Evolutionary conservation across 179 eudicot species (phyloP), one percentile per base, ranked within the genome.

Genomic region (Spergularia azorica): DNA sequence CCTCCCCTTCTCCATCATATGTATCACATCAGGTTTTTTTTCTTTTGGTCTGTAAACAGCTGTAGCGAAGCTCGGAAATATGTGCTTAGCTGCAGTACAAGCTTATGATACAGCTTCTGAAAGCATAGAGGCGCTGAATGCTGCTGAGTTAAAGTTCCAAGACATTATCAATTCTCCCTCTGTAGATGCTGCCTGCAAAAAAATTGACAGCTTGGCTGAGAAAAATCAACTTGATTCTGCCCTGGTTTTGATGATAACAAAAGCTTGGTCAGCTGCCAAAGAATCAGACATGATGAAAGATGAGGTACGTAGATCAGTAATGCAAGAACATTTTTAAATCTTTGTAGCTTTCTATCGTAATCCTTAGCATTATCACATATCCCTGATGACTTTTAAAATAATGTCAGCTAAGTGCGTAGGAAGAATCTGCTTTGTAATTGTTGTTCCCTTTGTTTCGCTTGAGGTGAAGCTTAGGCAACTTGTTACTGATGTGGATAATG

Each of bases 231-330:
- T 93, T 72, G 97, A 95, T 90, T 87, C 99, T 32, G 88, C 97
- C 55, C 79, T 91, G 79, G 87, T 89, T 69, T 87, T 91, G 77
- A 89, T 89, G 97, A 87, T 89, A 79, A 86, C 95, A 52, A 95
- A 95, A 88, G 97, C 99, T 79, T 93, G 97, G 95, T 89, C 99
- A 69, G 84, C 92, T 85, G 92, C 94, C 72, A 90, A 95, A 86
- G 99, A 93, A 80, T 79, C 99, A 20, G 81, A 83, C 90, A 86
- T 95, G 91, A 81, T 80, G 78, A 90, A 93, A 82, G 95, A 89
- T 50, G 98, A 95, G 95, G 99, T 93, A 85, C 78, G 58, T 4
- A 59, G 39, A 74, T 39, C 38, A 20, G 59, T 72, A 18, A 7
- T 77, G 46, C 55, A 7, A 56, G 52, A 76, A 36, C 54, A 48